phyloP scores from a whole-genome alignment of 148 eudicot genomes.

The Rhododendron williamsianum region DNA sequence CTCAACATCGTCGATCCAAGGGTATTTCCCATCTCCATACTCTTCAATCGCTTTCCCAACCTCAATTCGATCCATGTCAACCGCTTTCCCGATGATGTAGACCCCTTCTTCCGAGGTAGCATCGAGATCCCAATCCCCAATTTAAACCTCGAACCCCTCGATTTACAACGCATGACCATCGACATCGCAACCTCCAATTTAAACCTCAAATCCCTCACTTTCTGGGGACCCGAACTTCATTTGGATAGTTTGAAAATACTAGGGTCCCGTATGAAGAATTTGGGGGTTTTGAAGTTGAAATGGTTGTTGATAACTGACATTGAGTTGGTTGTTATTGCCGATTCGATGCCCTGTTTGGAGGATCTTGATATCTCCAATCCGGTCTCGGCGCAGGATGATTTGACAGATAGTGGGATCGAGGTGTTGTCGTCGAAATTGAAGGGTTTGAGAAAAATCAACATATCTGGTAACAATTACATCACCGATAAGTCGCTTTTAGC shows the following conservation, averaged over 20 bases:
- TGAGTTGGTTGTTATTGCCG: slow-evolving; percentile 29
- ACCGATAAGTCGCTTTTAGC: no score
- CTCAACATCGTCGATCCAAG: slow-evolving; percentile 37
- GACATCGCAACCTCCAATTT: slow-evolving; percentile 25
- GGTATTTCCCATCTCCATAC: slow-evolving; percentile 21
- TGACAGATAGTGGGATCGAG: slow-evolving; percentile 18
- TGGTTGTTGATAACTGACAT: slow-evolving; percentile 36
- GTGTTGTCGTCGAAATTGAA: slow-evolving; percentile 24
- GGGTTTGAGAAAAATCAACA: no score
- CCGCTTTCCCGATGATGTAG: slow-evolving; percentile 13
- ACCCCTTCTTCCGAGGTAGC: no score
- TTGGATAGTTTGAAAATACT: slow-evolving; percentile 23
- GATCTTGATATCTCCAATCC: slow-evolving; percentile 43
- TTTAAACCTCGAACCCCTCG: not conserved
- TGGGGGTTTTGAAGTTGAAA: slow-evolving; percentile 13
- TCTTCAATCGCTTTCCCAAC: slow-evolving; percentile 38
- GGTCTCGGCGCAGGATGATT: no score
- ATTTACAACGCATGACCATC: slow-evolving; percentile 19
- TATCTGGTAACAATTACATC: no score
- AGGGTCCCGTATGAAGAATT: not conserved
- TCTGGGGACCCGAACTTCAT: slow-evolving; percentile 34
- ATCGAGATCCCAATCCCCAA: no score
- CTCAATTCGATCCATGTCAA: slow-evolving; percentile 39
- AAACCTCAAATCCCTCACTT: slow-evolving; percentile 29
- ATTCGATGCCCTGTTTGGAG: slow-evolving; percentile 36